Conservation (phyloP, 129 eudicot genomes). For the Flaveria trinervia region DNA sequence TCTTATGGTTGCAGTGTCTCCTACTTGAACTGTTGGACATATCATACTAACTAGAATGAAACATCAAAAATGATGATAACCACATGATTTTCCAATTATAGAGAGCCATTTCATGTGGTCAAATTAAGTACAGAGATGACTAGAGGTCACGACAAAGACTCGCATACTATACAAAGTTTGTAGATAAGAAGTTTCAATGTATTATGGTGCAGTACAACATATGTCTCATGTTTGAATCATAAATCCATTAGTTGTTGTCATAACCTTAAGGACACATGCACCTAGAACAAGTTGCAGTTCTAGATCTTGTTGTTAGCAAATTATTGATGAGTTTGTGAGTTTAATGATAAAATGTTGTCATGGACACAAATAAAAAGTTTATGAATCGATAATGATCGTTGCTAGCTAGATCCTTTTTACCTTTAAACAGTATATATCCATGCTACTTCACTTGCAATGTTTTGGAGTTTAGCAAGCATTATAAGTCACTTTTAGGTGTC, state of each 20-base stretch:
- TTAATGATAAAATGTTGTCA: too few species aligned
- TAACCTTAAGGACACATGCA: too few species aligned
- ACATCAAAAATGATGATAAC: background rate
- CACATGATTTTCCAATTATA: constrained; percentile 20
- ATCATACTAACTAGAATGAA: constrained; percentile 14
- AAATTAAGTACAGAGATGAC: constrained; percentile 19
- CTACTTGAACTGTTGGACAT: constrained; percentile 13
- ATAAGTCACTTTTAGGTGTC: background rate
- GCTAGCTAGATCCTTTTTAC: too few species aligned
- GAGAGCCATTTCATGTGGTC: constrained; percentile 28
- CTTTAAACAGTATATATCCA: background rate
- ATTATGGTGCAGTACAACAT: too few species aligned
- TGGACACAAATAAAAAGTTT: too few species aligned
- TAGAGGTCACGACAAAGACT: constrained; percentile 1
- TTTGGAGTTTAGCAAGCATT: background rate
- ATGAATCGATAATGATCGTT: too few species aligned
- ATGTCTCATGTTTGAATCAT: too few species aligned
- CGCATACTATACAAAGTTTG: background rate
- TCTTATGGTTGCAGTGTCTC: background rate
- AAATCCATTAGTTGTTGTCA: too few species aligned
- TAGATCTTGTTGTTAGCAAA: too few species aligned
- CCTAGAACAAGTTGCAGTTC: too few species aligned
- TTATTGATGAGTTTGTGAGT: too few species aligned
- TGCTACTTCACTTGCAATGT: background rate
- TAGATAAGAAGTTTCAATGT: background rate